phyloP scores from a whole-genome alignment of 345 rosid genomes.

The Turnera subulata region DNA sequence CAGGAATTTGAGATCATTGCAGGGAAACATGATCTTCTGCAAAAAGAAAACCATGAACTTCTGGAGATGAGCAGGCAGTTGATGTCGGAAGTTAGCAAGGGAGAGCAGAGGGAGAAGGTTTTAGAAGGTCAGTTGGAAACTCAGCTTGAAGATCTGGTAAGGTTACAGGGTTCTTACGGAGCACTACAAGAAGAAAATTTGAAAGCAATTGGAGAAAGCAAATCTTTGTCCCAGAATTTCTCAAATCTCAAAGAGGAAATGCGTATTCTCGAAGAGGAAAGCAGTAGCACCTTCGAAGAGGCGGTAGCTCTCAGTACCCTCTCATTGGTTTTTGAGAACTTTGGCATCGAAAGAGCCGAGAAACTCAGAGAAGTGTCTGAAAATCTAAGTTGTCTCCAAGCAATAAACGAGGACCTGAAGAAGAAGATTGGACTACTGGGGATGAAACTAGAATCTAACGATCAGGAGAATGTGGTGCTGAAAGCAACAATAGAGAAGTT shows the following conservation, averaged over 20 bases:
- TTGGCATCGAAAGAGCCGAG: conserved; percentile 48
- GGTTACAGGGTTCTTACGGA: conserved; percentile 46
- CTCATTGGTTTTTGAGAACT: conserved; percentile 48
- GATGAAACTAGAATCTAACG: conserved; percentile 45
- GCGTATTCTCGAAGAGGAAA: conserved; percentile 55
- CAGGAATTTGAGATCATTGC: conserved; percentile 35
- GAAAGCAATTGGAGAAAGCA: conserved; percentile 42
- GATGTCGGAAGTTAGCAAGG: conserved; percentile 41
- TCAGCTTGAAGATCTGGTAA: conserved; percentile 35
- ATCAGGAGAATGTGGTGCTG: conserved; percentile 40
- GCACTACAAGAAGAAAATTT: conserved; percentile 48
- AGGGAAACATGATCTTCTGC: conserved; percentile 33
- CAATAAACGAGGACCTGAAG: conserved; percentile 37
- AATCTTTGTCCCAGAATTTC: conserved; percentile 37
- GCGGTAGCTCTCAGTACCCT: conserved; percentile 41
- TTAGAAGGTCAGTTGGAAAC: conserved; percentile 40
- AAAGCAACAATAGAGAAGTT: conserved; percentile 45
- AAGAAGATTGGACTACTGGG: conserved; percentile 45
- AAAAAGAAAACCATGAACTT: conserved; percentile 52
- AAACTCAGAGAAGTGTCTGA: conserved; percentile 46
- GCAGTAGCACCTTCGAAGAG: conserved; percentile 41
- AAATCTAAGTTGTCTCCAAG: conserved; percentile 33
- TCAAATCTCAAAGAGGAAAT: conserved; percentile 45
- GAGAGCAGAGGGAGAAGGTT: conserved; percentile 35
- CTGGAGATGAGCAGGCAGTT: conserved; percentile 53